These are phyloP conservation scores for Penicillium rolfsii DNA, from an alignment of 2,329 filamentous ascomycete genomes.

Conservation along the genomic window DNA sequence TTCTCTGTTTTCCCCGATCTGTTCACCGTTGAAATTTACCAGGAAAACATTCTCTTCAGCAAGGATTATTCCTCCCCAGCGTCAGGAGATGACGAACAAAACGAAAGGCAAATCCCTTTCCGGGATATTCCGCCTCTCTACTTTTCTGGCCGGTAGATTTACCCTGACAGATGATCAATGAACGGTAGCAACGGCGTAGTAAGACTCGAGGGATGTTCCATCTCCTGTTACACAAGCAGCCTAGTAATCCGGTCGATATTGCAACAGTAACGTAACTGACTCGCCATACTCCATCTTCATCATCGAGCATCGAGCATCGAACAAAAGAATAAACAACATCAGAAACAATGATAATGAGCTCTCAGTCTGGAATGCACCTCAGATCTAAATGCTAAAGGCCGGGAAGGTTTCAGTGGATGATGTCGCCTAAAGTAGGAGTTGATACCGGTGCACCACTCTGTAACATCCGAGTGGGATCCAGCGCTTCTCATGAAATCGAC, in stretches of 20 bases:
- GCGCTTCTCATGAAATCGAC: not conserved
- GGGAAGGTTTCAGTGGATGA: not conserved
- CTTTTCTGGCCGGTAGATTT: not conserved
- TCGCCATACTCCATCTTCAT: not conserved
- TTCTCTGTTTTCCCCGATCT: not conserved
- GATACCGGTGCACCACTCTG: conserved; percentile 15
- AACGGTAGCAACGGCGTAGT: not conserved
- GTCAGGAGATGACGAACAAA: not conserved
- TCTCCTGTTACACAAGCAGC: conserved; percentile 24
- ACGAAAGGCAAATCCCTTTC: not conserved
- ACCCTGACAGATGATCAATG: not conserved
- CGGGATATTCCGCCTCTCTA: not conserved
- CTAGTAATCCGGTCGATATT: conserved; percentile 20
- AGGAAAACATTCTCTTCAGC: not conserved
- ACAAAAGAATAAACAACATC: not conserved
- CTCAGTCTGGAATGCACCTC: not conserved
- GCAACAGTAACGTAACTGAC: conserved; percentile 26
- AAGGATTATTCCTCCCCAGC: not conserved
- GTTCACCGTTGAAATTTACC: not conserved
- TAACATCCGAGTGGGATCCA: conserved; percentile 1
- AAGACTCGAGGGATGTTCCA: conserved; percentile 11
- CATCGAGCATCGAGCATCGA: conserved; percentile 8
- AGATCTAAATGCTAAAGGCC: not conserved
- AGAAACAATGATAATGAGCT: conserved; percentile 5
- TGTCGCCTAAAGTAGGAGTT: not conserved